These are phyloP conservation scores for Trypanosoma rangeli DNA, from an alignment of 208 protist species.

Conservation along the genomic window DNA sequence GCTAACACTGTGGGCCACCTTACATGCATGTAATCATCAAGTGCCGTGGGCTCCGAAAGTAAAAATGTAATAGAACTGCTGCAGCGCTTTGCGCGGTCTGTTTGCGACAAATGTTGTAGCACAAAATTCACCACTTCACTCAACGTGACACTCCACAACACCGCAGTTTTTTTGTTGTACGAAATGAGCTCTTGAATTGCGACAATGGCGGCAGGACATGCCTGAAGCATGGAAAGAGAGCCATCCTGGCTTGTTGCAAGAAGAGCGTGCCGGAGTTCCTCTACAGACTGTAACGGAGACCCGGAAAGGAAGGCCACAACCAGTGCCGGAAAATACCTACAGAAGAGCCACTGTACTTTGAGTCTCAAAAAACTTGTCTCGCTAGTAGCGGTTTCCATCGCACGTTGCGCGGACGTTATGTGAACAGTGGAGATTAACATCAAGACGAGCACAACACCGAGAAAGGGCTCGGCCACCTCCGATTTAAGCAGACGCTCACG, in stretches of 20 bases:
- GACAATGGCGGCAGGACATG: conserved; percentile 1
- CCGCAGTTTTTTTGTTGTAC: conserved; percentile 2
- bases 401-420: not conserved
- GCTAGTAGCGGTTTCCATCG: conserved; percentile 1
- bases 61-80: not conserved
- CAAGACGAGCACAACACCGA: conserved; percentile 15
- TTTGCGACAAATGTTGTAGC: conserved; percentile 5
- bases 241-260: not conserved
- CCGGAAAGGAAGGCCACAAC: conserved; percentile 24
- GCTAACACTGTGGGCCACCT: conserved; percentile 6
- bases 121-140: conserved; percentile 12
- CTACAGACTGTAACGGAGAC: conserved; percentile 23
- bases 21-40: conserved; percentile 18
- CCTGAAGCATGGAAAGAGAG: conserved; percentile 1
- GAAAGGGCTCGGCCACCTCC: conserved; percentile 13
- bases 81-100: not conserved
- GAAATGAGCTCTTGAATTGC: conserved; percentile 15
- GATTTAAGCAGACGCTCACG: conserved; percentile 22
- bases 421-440: conserved; percentile 23
- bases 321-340: conserved; percentile 21
- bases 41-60: not conserved
- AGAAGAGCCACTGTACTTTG: conserved; percentile 21
- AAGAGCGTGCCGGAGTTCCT: conserved; percentile 20
- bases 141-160: conserved; percentile 18
- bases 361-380: not conserved